Base-by-base conservation (phyloP, 805 yeast genomes). In the Candida schatavii region DNA sequence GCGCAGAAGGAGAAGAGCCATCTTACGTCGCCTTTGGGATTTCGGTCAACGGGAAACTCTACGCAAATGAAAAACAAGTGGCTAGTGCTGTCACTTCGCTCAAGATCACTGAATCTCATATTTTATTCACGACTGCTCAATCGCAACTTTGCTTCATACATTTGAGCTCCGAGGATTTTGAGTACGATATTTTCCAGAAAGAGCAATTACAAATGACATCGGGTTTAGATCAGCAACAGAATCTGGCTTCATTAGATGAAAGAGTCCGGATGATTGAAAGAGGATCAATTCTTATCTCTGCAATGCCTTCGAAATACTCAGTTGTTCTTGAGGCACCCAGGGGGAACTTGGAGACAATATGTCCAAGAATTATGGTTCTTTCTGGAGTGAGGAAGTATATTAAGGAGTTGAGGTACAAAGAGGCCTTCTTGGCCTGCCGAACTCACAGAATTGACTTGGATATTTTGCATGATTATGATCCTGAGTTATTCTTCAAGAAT, bases 301-400 rank as follows among this genome's bases (percentile, higher is more conserved):
- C 80, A 2, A 83, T 89, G 54, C 97, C 97, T 1, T 79, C 91
- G 0, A 84, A 79, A 42, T 81, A 89, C 43, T 76, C 90, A 0
- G 89, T 95, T 15, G 81, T 88, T 3, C 70, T 93, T 40, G 97
- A 93, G 61, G 97, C 97, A 3, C 95, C 95, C 45, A 78, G 99
- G 59, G 99, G 99, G 46, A 93, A 93, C 55, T 68, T 93, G 50
- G 99, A 93, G 62, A 89, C 98, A 0, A 85, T 93, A 15, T 83
- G 80, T 55, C 99, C 99, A 11, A 76, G 99, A 60, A 85, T 93
- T 35, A 81, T 93, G 85, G 95, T 91, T 3, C 67, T 93, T 30
- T 76, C 86, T 10, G 93, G 84, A 18, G 95, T 93, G 20, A 77
- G 99, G 49, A 70, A 75, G 26, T 74, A 75, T 49, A 88, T 93